Base-by-base conservation (phyloP, 176 grass and related monocot species). In the Eleusine coracana region DNA sequence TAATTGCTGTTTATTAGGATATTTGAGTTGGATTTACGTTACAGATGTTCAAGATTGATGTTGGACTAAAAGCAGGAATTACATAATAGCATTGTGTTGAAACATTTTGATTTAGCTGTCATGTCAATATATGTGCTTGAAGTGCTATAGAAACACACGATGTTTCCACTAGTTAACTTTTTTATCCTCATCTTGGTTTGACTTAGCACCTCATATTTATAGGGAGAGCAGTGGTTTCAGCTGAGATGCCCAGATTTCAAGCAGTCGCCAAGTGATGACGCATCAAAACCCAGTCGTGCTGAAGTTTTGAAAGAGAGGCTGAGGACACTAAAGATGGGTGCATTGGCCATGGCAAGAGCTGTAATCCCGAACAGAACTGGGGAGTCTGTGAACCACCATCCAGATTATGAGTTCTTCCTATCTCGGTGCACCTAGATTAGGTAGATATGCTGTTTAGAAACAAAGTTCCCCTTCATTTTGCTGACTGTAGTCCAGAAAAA, bases 161-260 rank as follows among this genome's bases (percentile, higher is more conserved):
- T 27, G 27, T 49, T 66, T 79, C 34, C 10, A n/a, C 78, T 1
- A 56, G 15, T 50, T 66, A 73, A 5, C 23, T 64, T 28, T 73
- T 64, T 73, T 84, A 31, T 80, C 63, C 49, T 4, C 15, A 82
- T 54, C 61, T 71, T 58, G 10, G 12, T 3, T 52, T 52, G 50
- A 52, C 50, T 17, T 52, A 52, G 3, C 67, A 67, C 10, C 52
- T 80, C n/a, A 61, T 66, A 42, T 84, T 86, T 71, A 8, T 77
- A 94, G 92, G 89, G 89, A 66, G 92, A 94, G 66, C 79, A 84
- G 59, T 94, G 92, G 92, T 94, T 85, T 87, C 73, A 89, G 49
- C 73, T 78, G 23, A 91, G 38, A 55, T 80, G 82, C 64, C 23
- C 45, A 55, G 63, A 77, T 79, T 83, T 67, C 8, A 86, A 86